A percentile compares a stretch with the other conserved stretches of the same genome.
Conservation (phyloP, 2,329 filamentous ascomycete genomes). For the Aspergillus viridinutans region DNA sequence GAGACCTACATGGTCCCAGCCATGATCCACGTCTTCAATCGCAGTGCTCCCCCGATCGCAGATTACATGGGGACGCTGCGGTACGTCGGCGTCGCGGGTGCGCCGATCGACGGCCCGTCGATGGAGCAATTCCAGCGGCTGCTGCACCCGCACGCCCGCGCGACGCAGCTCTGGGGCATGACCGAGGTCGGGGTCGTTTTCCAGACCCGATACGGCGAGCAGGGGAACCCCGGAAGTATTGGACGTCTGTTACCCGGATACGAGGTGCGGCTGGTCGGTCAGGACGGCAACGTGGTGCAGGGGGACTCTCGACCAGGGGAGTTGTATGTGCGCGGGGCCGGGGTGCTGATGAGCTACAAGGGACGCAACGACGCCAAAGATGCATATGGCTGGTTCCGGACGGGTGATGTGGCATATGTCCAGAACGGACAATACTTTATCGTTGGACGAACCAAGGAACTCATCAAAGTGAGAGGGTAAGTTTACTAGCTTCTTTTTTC, state of each 20-base stretch:
- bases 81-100: constrained; percentile 47
- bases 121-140: constrained; percentile 40
- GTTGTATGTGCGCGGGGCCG: constrained; percentile 38
- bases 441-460: constrained; percentile 41
- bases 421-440: constrained; percentile 37
- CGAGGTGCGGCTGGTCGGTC: constrained; percentile 34
- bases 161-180: constrained; percentile 53
- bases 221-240: constrained; percentile 45
- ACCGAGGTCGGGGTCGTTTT: constrained; percentile 49
- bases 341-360: constrained; percentile 36
- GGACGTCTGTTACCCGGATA: constrained; percentile 43
- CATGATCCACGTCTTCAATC: constrained; percentile 38
- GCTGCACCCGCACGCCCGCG: constrained; percentile 38
- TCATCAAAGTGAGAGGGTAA: constrained; percentile 46
- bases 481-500: constrained; percentile 5
- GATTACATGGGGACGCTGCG: constrained; percentile 40
- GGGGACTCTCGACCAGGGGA: constrained; percentile 36
- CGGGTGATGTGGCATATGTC: constrained; percentile 40
- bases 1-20: constrained; percentile 48
- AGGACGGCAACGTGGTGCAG: constrained; percentile 27
- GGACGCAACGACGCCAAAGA: constrained; percentile 33
- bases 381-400: constrained; percentile 40
- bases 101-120: constrained; percentile 42
- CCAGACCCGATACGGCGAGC: constrained; percentile 37
- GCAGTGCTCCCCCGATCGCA: constrained; percentile 19